Percentiles rank a stretch among this genome's conserved stretches.
Evolutionary conservation across 2,329 filamentous ascomycete genomes (phyloP).

Genomic region (Tolypocladium ovalisporum): DNA sequence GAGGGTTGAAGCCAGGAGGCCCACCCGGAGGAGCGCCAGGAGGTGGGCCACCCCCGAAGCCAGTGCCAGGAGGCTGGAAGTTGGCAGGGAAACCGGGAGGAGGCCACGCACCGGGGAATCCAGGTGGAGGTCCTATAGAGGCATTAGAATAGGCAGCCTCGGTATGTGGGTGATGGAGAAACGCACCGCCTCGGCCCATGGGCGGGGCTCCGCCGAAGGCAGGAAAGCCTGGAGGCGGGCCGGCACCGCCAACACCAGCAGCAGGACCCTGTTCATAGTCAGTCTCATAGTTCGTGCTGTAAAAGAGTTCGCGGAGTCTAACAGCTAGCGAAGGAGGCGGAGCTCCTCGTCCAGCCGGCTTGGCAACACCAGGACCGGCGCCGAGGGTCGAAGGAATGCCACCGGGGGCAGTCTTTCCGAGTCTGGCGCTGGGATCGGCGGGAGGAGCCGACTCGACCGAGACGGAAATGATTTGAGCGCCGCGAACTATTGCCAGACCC

Average conservation of each 20-base stretch:
- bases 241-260: slow-evolving; percentile 69
- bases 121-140: slow-evolving; percentile 32
- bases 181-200: slow-evolving; percentile 45
- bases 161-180: slow-evolving; percentile 1
- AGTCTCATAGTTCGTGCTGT: slow-evolving; percentile 5
- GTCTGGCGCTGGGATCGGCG: slow-evolving; percentile 79
- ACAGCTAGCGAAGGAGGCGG: slow-evolving; percentile 67
- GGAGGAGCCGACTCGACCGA: slow-evolving; percentile 94
- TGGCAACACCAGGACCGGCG: slow-evolving; percentile 79
- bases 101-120: slow-evolving; percentile 30
- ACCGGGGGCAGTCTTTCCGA: slow-evolving; percentile 65
- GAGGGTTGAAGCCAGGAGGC: slow-evolving; percentile 67
- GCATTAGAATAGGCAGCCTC: slow-evolving; percentile 18
- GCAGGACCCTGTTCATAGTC: slow-evolving; percentile 53
- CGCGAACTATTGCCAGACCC: slow-evolving; percentile 86
- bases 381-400: slow-evolving; percentile 61
- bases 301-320: slow-evolving; percentile 13
- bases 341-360: slow-evolving; percentile 78
- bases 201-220: slow-evolving; percentile 39
- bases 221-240: slow-evolving; percentile 51
- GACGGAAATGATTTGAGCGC: slow-evolving; percentile 86
- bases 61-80: slow-evolving; percentile 4
- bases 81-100: slow-evolving; percentile 2
- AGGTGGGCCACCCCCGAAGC: slow-evolving; percentile 3
- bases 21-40: slow-evolving; percentile 31